Conservation (phyloP, 345 rosid genomes). For the Ceriops tagal region DNA sequence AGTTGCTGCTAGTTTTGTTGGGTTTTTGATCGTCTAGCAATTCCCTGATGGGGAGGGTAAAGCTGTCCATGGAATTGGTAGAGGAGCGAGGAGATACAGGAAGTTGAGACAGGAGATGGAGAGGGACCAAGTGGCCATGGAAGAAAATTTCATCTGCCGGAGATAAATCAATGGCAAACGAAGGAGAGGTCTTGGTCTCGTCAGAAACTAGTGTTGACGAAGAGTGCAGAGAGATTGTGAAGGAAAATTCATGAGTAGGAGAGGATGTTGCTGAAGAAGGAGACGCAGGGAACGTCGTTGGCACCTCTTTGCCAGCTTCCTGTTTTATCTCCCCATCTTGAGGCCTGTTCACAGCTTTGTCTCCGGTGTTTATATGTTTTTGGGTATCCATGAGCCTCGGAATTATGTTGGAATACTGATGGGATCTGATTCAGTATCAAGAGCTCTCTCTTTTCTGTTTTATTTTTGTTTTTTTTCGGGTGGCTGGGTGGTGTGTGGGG, state of each 20-base stretch:
- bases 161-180: slow-evolving; percentile 73
- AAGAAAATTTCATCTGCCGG: slow-evolving; percentile 98
- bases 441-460: slow-evolving; percentile 12
- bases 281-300: slow-evolving; percentile 33
- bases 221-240: slow-evolving; percentile 80
- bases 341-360: slow-evolving; percentile 31
- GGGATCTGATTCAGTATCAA: slow-evolving; percentile 23
- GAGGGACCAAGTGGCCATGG: slow-evolving; percentile 95
- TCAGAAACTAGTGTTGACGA: slow-evolving; percentile 38
- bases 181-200: slow-evolving; percentile 32
- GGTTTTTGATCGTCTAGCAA: slow-evolving; percentile 31
- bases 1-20: neutral
- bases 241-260: slow-evolving; percentile 94
- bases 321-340: slow-evolving; percentile 37
- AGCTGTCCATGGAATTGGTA: slow-evolving; percentile 62
- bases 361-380: slow-evolving; percentile 28
- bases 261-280: slow-evolving; percentile 72
- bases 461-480: neutral
- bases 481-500: neutral
- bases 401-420: slow-evolving; percentile 10
- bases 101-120: slow-evolving; percentile 73
- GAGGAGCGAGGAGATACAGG: slow-evolving; percentile 80
- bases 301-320: slow-evolving; percentile 22
- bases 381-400: slow-evolving; percentile 46
- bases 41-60: slow-evolving; percentile 50